Evolutionary conservation across 169 alveolate genomes (phyloP).

Genomic region (Plasmodium relictum): DNA sequence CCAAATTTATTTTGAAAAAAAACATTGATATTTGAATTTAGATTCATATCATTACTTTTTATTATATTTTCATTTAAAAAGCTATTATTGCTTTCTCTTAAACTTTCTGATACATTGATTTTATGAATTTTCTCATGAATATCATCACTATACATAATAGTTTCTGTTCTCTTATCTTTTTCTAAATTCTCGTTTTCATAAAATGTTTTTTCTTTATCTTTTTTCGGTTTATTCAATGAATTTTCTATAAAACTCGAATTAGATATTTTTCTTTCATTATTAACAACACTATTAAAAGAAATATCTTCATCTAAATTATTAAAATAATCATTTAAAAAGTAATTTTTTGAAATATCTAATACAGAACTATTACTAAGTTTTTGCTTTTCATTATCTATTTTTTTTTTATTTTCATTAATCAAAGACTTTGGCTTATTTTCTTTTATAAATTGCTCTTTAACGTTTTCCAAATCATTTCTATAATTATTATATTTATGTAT

Average conservation of each 20-base stretch:
- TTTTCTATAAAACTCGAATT: neutral
- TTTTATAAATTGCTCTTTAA: constrained; percentile 22
- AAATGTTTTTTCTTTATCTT: neutral
- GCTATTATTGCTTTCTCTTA: neutral
- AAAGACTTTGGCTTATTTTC: neutral
- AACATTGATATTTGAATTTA: constrained; percentile 35
- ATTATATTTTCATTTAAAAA: neutral
- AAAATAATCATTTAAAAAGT: constrained; percentile 51
- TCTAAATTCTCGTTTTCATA: constrained; percentile 1
- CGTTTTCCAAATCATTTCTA: constrained; percentile 9
- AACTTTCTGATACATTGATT: neutral
- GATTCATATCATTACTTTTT: constrained; percentile 21
- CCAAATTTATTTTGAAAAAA: constrained; percentile 8
- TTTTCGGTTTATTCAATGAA: neutral
- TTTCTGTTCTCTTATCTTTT: neutral
- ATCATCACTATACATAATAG: neutral
- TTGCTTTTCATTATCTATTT: constrained; percentile 2
- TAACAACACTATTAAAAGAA: neutral
- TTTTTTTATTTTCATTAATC: neutral
- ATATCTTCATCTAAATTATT: constrained; percentile 36
- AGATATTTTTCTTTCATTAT: constrained; percentile 3
- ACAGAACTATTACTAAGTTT: neutral
- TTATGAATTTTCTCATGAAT: neutral
- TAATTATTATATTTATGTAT: constrained; percentile 1
- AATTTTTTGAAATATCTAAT: constrained; percentile 58